These are phyloP conservation scores for Eucalyptus albens DNA, from an alignment of 345 rosid genomes.

Conservation along the genomic window DNA sequence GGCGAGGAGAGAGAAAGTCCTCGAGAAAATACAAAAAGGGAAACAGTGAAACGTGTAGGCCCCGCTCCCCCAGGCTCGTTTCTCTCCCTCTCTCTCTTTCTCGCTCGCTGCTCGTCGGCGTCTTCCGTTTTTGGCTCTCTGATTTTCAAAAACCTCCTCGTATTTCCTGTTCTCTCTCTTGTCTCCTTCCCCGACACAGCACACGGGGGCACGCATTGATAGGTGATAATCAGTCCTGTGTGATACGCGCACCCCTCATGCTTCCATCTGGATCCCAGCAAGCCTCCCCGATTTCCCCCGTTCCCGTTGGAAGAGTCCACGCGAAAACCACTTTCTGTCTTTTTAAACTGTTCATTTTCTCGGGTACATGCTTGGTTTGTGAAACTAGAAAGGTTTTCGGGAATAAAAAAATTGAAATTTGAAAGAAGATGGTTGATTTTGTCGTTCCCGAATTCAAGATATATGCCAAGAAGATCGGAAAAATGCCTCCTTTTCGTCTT, in stretches of 20 bases:
- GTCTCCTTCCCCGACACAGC: not conserved
- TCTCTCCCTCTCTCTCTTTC: not conserved
- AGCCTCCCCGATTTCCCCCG: not conserved
- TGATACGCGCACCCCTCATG: not conserved
- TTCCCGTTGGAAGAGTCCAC: not conserved
- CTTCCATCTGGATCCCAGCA: not conserved
- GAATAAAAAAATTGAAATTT: not conserved
- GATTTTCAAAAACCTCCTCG: not conserved
- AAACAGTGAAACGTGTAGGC: not conserved
- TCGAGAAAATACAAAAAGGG: constrained; percentile 46
- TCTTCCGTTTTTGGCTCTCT: not conserved
- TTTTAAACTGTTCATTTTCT: not conserved
- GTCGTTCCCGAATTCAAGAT: not conserved
- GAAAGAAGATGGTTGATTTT: not conserved
- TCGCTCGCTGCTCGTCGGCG: not conserved
- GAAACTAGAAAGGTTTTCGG: not conserved
- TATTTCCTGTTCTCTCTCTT: not conserved
- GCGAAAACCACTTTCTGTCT: not conserved
- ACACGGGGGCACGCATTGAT: not conserved
- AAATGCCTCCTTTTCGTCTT: not conserved
- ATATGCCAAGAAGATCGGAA: not conserved
- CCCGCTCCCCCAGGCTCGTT: not conserved
- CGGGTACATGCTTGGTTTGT: not conserved
- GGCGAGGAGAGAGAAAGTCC: constrained; percentile 17
- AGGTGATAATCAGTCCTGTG: not conserved